Conservation (phyloP, 345 rosid genomes). For the Boechera divaricarpa region DNA sequence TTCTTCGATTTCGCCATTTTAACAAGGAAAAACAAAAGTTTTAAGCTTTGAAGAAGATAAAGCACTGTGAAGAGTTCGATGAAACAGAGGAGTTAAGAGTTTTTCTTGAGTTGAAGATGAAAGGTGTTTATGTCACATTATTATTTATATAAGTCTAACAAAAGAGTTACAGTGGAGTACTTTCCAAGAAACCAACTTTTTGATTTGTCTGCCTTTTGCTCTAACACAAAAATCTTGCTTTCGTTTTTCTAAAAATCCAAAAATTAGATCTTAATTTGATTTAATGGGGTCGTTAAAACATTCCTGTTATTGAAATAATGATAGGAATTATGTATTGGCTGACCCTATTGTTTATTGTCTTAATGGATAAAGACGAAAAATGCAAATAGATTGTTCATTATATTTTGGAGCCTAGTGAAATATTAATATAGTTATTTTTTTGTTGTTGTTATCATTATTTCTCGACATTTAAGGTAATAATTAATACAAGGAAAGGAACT, state of each 20-base stretch:
- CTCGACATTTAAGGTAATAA: constrained; percentile 23
- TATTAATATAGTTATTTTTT: not conserved
- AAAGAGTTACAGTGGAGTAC: constrained; percentile 56
- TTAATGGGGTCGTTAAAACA: constrained; percentile 32
- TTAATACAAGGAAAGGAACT: not conserved
- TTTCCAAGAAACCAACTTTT: constrained; percentile 69
- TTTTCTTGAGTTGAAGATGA: constrained; percentile 26
- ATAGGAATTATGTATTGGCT: constrained; percentile 11
- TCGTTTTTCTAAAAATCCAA: constrained; percentile 34
- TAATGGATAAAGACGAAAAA: constrained; percentile 33
- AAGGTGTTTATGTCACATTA: constrained; percentile 18
- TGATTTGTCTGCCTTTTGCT: constrained; percentile 42
- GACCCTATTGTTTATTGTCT: constrained; percentile 38
- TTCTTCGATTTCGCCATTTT: constrained; percentile 37
- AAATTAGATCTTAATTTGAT: constrained; percentile 38
- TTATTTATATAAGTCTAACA: constrained; percentile 45
- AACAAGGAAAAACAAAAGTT: not conserved
- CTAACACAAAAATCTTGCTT: constrained; percentile 43
- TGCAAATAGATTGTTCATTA: constrained; percentile 26
- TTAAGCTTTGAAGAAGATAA: constrained; percentile 16
- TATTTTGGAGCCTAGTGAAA: constrained; percentile 38
- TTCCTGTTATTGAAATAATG: constrained; percentile 35
- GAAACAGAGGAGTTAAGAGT: constrained; percentile 33
- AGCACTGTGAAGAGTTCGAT: constrained; percentile 27
- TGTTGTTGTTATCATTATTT: constrained; percentile 27